A percentile compares a stretch with the other conserved stretches of the same genome.
Evolutionary conservation across 2,329 filamentous ascomycete genomes (phyloP).

Genomic region (Metarhizium guizhouense): DNA sequence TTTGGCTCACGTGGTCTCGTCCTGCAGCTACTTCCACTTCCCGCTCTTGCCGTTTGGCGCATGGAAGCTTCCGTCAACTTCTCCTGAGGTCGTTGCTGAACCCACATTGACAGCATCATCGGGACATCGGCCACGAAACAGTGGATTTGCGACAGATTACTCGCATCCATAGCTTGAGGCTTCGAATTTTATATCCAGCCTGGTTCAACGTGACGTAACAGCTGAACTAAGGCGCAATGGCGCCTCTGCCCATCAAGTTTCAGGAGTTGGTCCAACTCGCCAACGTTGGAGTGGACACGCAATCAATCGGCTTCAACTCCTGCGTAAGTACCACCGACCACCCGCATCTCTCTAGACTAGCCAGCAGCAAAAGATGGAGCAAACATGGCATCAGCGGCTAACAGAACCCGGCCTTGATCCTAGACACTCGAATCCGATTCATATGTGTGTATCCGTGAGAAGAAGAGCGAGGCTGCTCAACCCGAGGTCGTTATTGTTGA

Average conservation of each 20-base stretch:
- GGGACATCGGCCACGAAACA: constrained; percentile 8
- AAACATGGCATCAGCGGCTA: neutral
- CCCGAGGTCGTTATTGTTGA: constrained; percentile 96
- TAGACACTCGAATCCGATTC: constrained; percentile 97
- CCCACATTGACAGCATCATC: constrained; percentile 7
- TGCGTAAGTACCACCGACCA: constrained; percentile 42
- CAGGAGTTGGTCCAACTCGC: constrained; percentile 72
- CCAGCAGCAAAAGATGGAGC: neutral
- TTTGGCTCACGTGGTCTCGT: constrained; percentile 3
- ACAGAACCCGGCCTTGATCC: neutral
- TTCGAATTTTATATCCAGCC: constrained; percentile 5
- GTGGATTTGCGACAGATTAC: constrained; percentile 14
- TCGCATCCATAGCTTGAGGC: constrained; percentile 8
- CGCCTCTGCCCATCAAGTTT: constrained; percentile 83
- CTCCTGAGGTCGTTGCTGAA: constrained; percentile 14
- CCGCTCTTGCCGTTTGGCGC: constrained; percentile 23
- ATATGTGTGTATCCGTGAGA: constrained; percentile 94
- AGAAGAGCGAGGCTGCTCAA: constrained; percentile 73
- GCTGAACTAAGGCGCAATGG: constrained; percentile 35
- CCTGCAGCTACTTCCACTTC: constrained; percentile 5
- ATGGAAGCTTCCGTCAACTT: constrained; percentile 27
- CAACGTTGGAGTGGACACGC: constrained; percentile 36
- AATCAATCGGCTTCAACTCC: constrained; percentile 66
- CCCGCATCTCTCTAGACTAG: neutral
- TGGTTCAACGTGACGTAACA: constrained; percentile 15